Evolutionary conservation across 495 filamentous ascomycete species (phyloP).

Genomic region (Daldinia bambusicola): DNA sequence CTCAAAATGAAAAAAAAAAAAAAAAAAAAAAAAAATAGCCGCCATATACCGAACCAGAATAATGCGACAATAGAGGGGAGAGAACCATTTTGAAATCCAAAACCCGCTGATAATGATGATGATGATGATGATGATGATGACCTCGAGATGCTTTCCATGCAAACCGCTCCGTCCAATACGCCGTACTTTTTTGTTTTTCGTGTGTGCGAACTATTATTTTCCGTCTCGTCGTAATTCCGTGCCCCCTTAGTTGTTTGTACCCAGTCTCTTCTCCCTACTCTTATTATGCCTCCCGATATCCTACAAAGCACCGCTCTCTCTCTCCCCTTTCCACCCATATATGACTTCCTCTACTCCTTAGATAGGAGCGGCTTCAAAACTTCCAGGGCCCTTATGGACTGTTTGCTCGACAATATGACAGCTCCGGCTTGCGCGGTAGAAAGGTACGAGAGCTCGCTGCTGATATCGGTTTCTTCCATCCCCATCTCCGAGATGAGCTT

Average conservation of each 20-base stretch:
- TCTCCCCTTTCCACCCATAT: not conserved
- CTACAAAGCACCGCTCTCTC: conserved; percentile 16
- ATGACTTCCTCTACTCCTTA: conserved; percentile 37
- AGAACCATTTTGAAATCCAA: not conserved
- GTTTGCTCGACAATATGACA: conserved; percentile 82
- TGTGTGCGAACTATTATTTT: not conserved
- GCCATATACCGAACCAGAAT: not conserved
- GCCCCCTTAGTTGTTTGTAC: not conserved
- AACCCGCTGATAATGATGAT: not conserved
- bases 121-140: conserved; percentile 3
- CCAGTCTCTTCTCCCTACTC: too few species aligned
- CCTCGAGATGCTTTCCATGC: conserved; percentile 25
- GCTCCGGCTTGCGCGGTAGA: conserved; percentile 90
- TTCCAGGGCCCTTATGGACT: conserved; percentile 74
- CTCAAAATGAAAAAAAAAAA: not conserved
- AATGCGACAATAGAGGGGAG: not conserved
- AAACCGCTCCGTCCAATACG: conserved; percentile 27
- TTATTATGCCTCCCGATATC: conserved; percentile 18
- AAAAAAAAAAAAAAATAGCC: not conserved
- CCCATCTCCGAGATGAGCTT: conserved; percentile 70
- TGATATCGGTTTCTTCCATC: conserved; percentile 58
- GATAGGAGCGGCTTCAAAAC: conserved; percentile 65
- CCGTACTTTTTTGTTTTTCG: conserved; percentile 10
- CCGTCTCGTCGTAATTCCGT: conserved; percentile 31
- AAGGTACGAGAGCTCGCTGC: conserved; percentile 90